Base-by-base conservation (phyloP, 345 rosid genomes). In the Durio zibethinus region DNA sequence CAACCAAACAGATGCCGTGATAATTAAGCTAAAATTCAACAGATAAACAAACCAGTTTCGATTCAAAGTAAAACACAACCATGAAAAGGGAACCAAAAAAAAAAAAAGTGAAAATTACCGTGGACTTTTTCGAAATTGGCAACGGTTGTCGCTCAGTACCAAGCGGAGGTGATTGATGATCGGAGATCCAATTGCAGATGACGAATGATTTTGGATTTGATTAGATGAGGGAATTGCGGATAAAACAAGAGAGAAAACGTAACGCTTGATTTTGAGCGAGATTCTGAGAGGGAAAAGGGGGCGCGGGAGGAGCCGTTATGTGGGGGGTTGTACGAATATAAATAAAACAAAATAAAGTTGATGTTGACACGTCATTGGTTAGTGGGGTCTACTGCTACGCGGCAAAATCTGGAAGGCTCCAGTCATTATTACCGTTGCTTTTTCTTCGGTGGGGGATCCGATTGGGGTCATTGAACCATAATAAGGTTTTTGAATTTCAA, bases 221-320 rank as follows among this genome's bases (percentile, higher is more conserved):
- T 23, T 3, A 23, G 23, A 57, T 57, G 18, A 27, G 36, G 36
- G 36, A 71, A 71, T 71, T 54, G 25, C 36, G 23, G 15, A 25
- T 16, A 27, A 69, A 27, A 16, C 27, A 4, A 50, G 5, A 78
- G 33, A 29, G 68, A 9, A 68, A 68, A 33, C 23, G 79, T 67
- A 86, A 79, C 88, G 83, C 84, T 83, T 79, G 83, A 80, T 80
- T 80, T 50, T 82, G 52, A 62, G 21, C 45, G 23, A 52, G 77
- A 65, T 54, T 35, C 14, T 18, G 56, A 56, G 83, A 61, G 82
- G 72, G 57, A 62, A 67, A 67, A 84, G 31, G 77, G 18, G 80
- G 78, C 61, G 88, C 79, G 87, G 81, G 78, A 84, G 78, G 78
- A 64, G 80, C 82, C 88, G 85, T 84, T 84, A 76, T 43, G 47